Evolutionary conservation across 257 asterid genomes (phyloP), one percentile per base, ranked within the genome.

Genomic region (Petrea volubilis): DNA sequence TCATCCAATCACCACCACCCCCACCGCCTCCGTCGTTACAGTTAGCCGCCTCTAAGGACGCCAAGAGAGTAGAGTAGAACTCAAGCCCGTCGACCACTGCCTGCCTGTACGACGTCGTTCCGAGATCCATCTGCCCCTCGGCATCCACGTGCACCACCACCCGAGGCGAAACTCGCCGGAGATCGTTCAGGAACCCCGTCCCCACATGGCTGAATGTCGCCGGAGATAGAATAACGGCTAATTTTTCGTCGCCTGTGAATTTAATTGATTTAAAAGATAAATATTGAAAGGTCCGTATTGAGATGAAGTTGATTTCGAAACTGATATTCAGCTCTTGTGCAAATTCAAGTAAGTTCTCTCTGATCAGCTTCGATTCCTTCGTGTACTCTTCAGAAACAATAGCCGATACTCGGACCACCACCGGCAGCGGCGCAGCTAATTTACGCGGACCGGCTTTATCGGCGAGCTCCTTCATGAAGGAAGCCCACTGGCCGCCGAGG

Each of bases 401-500:
- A 20, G 93, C 93, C 0, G 93, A 81, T 9, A 87, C 72, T 3
- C 90, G 78, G 4, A 88, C n/a, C n/a, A n/a, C n/a, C n/a, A n/a
- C n/a, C n/a, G n/a, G 77, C 61, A 74, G 46, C 2, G 88, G 76
- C 6, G 85, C 34, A 15, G 36, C 60, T 1, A 74, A 17, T 71
- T 80, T 78, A 0, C 86, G 81, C 1, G 74, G 43, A 59, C 76
- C 86, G 25, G 87, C 80, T 67, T 76, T 85, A 49, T 81, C 85
- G 3, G 94, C 81, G 4, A 88, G 78, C 75, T 88, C 96, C 31
- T 77, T 84, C 87, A 89, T 73, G 83, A 89, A 83, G 13, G 96
- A 89, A 34, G 96, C 97, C 97, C 97, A 90, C 58, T 88, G 90
- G 59, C 87, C 73, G 27, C 80, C 80, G 53, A 76, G 58, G n/a